phyloP scores from a whole-genome alignment of 371 early-diverging fungal genomes.

The Mortierella polycephala region DNA sequence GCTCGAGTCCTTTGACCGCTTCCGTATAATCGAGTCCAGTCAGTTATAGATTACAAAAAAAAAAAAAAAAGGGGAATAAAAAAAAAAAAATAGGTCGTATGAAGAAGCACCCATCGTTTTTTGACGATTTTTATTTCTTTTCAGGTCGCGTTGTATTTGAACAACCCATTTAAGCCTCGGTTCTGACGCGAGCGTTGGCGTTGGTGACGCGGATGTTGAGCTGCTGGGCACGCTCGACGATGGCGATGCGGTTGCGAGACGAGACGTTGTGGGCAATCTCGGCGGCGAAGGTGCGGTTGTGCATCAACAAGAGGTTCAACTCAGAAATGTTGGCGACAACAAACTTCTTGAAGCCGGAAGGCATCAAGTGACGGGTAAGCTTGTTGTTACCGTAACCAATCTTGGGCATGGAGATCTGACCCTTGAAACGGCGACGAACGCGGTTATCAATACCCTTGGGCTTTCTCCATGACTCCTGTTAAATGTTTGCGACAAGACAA shows the following conservation, averaged over 20 bases:
- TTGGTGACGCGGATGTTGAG: slow-evolving; percentile 98
- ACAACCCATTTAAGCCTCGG: slow-evolving; percentile 77
- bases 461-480: slow-evolving; percentile 98
- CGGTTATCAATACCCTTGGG: slow-evolving; percentile 99
- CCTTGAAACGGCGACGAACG: slow-evolving; percentile 99
- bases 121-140: slow-evolving; percentile 23
- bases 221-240: slow-evolving; percentile 98
- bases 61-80: not conserved
- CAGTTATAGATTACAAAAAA: slow-evolving; percentile 6
- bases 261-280: slow-evolving; percentile 99
- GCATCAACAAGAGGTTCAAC: slow-evolving; percentile 97
- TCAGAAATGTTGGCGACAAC: slow-evolving; percentile 95
- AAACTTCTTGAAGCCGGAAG: slow-evolving; percentile 99
- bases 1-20: slow-evolving; percentile 45
- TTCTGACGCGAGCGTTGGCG: slow-evolving; percentile 95
- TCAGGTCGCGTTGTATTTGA: not conserved
- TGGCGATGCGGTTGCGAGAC: slow-evolving; percentile 96
- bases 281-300: slow-evolving; percentile 99
- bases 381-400: slow-evolving; percentile 99
- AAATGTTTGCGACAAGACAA: slow-evolving; percentile 10
- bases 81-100: not conserved
- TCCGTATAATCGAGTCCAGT: slow-evolving; percentile 41
- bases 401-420: slow-evolving; percentile 99
- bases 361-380: slow-evolving; percentile 95
- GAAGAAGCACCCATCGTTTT: slow-evolving; percentile 21